Base-by-base conservation (phyloP, 208 protist genomes). In the Vickermania spadyakhi region DNA sequence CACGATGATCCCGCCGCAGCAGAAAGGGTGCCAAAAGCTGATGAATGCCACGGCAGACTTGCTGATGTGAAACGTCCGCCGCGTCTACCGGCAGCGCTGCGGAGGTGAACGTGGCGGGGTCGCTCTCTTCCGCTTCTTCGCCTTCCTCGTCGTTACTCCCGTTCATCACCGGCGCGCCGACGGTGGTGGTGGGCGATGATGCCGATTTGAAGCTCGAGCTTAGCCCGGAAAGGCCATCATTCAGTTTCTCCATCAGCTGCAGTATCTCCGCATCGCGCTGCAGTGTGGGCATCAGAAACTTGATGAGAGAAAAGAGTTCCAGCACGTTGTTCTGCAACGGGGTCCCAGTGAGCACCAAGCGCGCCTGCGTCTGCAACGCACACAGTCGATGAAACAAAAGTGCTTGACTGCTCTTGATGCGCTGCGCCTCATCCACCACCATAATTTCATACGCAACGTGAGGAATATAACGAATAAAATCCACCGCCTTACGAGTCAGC, bases 351-450 rank as follows among this genome's bases (percentile, higher is more conserved):
- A 94, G 66, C 23, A 88, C 64, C 0, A 89, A 45, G n/a, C 68
- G 63, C 18, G 78, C 72, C 4, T 70, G 42, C 5, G 60, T 36
- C 2, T 3, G 3, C 18, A 96, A 58, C 18, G 54, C 42, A 28
- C 72, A 58, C 13, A 92, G 52, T n/a, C 56, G 50, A 50, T 75
- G 53, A 29, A 73, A 76, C 11, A 85, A 63, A 7, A 56, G 54
- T 11, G 70, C 68, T 2, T 66, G 49, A 0, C 74, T 60, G 62
- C 77, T 86, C 42, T 93, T 91, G 28, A 98, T 75, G 31, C 94
- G 77, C 68, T 98, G 96, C 1, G 86, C 94, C 64, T 98, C 96
- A 66, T 98, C 96, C 2, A 98, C 80, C 0, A 98, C 77, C 0
- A 96, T 56, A 30, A 88, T 76, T 22, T 84, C 64, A 75, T 77